Percentiles rank a stretch among this genome's conserved stretches.
phyloP scores from a whole-genome alignment of 805 yeast species.

The Candida chauliodis region DNA sequence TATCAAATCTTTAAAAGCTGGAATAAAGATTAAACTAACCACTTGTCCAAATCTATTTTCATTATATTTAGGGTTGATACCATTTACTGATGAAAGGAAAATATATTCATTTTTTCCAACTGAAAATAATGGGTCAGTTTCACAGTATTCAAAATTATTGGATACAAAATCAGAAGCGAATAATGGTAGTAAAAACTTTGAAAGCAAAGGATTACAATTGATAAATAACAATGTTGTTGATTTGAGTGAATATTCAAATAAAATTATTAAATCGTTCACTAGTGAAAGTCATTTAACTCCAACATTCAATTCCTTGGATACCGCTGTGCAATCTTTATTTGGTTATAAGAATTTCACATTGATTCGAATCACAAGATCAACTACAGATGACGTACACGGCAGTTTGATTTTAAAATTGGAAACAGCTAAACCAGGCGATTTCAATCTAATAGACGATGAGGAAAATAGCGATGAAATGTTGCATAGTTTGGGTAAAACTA shows the following conservation, averaged over 20 bases:
- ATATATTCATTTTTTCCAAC: slow-evolving; percentile 12
- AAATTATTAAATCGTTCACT: slow-evolving; percentile 31
- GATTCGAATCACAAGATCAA: slow-evolving; percentile 52
- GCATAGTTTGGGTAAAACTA: slow-evolving; percentile 35
- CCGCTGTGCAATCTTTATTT: slow-evolving; percentile 44
- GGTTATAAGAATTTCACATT: slow-evolving; percentile 40
- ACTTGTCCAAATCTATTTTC: slow-evolving; percentile 41
- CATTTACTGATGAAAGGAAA: slow-evolving; percentile 25
- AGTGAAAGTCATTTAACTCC: slow-evolving; percentile 12
- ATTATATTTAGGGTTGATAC: slow-evolving; percentile 41
- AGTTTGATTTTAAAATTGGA: slow-evolving; percentile 51
- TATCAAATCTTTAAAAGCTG: slow-evolving; percentile 47
- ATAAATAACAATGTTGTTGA: slow-evolving; percentile 39
- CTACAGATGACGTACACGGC: slow-evolving; percentile 50
- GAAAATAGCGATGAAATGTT: slow-evolving; percentile 36
- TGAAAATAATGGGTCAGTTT: neutral
- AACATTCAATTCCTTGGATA: slow-evolving; percentile 42
- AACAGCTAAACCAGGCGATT: slow-evolving; percentile 53
- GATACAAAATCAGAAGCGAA: neutral
- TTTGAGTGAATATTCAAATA: slow-evolving; percentile 31
- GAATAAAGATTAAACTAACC: slow-evolving; percentile 47
- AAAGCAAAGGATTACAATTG: slow-evolving; percentile 29
- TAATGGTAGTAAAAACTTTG: slow-evolving; percentile 2
- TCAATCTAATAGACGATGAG: slow-evolving; percentile 47
- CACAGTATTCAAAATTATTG: slow-evolving; percentile 8